These are phyloP conservation scores for Pestalotiopsis sp. DNA, from an alignment of 2,329 filamentous ascomycete genomes.

Conservation along the genomic window DNA sequence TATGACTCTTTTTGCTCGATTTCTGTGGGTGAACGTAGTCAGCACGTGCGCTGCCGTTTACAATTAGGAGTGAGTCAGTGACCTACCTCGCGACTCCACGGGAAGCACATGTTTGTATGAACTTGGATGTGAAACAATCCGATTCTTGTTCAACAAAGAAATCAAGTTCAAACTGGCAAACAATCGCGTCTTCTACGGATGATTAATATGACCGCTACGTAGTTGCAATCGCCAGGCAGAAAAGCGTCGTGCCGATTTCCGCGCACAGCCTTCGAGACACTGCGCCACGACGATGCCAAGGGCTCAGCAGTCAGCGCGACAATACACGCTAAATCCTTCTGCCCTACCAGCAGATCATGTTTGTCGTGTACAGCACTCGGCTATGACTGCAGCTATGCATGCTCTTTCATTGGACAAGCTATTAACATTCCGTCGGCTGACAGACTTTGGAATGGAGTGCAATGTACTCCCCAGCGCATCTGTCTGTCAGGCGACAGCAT, in stretches of 20 bases:
- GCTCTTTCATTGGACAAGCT: too few species aligned
- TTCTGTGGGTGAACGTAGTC: not conserved
- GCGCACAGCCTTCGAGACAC: not conserved
- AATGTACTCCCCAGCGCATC: too few species aligned
- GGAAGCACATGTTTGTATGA: not conserved
- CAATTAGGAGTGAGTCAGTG: not conserved
- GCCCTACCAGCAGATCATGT: not conserved
- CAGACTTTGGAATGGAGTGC: too few species aligned
- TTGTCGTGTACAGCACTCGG: not conserved
- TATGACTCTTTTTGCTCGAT: too few species aligned
- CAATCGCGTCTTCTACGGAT: not conserved
- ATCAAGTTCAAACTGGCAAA: not conserved
- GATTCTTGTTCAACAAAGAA: not conserved
- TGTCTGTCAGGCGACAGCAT: too few species aligned
- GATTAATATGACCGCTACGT: not conserved
- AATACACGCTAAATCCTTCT: not conserved
- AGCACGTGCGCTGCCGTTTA: not conserved
- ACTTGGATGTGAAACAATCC: not conserved
- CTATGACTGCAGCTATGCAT: not conserved
- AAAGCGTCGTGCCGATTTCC: not conserved
- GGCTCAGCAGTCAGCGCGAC: not conserved
- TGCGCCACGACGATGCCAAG: not conserved
- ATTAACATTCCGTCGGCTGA: too few species aligned
- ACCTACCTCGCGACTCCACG: not conserved
- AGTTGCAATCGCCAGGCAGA: not conserved